Base-by-base conservation (phyloP, 2,329 filamentous ascomycete genomes). In the Trichoderma endophyticum region DNA sequence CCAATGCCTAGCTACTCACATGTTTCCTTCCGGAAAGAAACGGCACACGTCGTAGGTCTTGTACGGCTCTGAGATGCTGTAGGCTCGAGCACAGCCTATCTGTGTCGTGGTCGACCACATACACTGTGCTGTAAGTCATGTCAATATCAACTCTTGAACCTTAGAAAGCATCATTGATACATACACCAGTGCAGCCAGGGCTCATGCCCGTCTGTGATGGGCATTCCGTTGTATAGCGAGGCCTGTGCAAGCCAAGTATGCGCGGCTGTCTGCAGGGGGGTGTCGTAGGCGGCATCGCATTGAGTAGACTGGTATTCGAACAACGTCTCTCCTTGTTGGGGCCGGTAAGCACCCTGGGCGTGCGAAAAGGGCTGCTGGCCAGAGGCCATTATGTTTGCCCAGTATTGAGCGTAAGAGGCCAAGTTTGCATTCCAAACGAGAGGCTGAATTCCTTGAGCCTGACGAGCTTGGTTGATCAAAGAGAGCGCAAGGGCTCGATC, bases 121-220 rank as follows among this genome's bases (percentile, higher is more conserved):
- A 36, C 78, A 80, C 71, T 82, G 81, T 30, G 81, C 81, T 82
- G 54, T 15, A 36, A 48, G 51, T 36, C 28, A 28, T 6, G 12
- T 71, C 18, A 65, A 36, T 9, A 60, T n/a, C 21, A 5, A 26
- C 30, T 15, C 32, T 24, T 15, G 18, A 8, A 59, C 24, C 2
- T 21, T 32, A 11, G 15, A 30, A 36, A 51, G 43, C 24, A 48
- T 30, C 32, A 30, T 28, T 3, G 28, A 39, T 11, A 75, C 78
- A 73, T 77, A 82, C 80, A 80, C 79, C 80, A 82, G 54, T 82
- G 81, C 28, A 81, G 77, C 80, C 80, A 82, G 3, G 75, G 76
- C 71, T 81, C 80, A 15, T 78, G 75, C 7, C 80, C 80, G 7
- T 77, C 78, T 15, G 73, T 75, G 56, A 82, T 76, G 59, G 80